Evolutionary conservation across 352 stramenopile genomes (phyloP).

Genomic region (Phytopythium helicoides): DNA sequence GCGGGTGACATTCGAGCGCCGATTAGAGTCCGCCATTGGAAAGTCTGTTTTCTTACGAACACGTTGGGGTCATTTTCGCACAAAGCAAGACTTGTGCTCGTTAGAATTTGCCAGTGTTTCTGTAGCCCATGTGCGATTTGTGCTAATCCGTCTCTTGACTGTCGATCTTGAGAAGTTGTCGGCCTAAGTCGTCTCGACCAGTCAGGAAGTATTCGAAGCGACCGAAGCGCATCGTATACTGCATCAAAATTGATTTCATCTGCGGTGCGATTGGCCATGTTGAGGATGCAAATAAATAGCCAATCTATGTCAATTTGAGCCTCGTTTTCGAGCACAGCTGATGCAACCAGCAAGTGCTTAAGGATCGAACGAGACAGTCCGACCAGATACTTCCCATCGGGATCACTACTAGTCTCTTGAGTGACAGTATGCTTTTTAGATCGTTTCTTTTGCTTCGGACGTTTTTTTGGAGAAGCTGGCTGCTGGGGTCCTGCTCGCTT

Average conservation of each 20-base stretch:
- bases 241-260: conserved; percentile 36
- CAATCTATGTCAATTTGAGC: conserved; percentile 38
- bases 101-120: conserved; percentile 33
- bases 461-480: conserved; percentile 3
- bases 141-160: too few relatives aligned
- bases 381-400: conserved; percentile 29
- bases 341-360: conserved; percentile 31
- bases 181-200: conserved; percentile 2
- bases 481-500: not conserved
- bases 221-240: conserved; percentile 27
- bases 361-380: conserved; percentile 38
- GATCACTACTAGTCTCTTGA: conserved; percentile 6
- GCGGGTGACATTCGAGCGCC: conserved; percentile 11
- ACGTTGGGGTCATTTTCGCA: conserved; percentile 58
- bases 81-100: conserved; percentile 27
- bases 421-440: conserved; percentile 15
- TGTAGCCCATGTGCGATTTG: conserved; percentile 10
- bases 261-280: conserved; percentile 15
- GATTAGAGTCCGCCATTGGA: conserved; percentile 16
- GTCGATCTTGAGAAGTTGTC: not conserved
- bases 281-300: conserved; percentile 30
- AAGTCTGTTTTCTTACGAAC: conserved; percentile 34
- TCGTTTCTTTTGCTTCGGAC: conserved; percentile 24
- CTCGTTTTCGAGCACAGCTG: conserved; percentile 29
- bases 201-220: conserved; percentile 10